Percentiles rank a stretch among this genome's conserved stretches.
phyloP scores from a whole-genome alignment of 2,329 filamentous ascomycete species.

The Penicillium sp. region DNA sequence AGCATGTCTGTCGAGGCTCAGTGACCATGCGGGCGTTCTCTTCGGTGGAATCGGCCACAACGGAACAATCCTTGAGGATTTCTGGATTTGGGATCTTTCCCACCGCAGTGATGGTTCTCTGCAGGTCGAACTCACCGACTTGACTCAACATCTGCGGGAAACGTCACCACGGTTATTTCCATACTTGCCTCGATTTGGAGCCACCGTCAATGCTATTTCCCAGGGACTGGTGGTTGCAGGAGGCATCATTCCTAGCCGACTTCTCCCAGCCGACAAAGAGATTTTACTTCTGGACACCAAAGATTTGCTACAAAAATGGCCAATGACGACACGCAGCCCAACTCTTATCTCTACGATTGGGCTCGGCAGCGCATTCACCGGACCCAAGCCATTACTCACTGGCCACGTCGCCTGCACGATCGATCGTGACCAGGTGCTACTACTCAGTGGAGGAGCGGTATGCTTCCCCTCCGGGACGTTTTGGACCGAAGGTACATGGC shows the following conservation, averaged over 20 bases:
- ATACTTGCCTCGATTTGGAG: conserved; percentile 46
- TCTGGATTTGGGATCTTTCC: conserved; percentile 60
- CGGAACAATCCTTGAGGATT: conserved; percentile 57
- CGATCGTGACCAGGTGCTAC: conserved; percentile 48
- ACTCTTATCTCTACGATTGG: conserved; percentile 26
- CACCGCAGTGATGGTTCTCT: conserved; percentile 31
- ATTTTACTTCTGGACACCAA: conserved; percentile 42
- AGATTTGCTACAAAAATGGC: conserved; percentile 16
- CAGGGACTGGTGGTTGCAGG: conserved; percentile 49
- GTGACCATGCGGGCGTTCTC: conserved; percentile 54
- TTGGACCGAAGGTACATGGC: conserved; percentile 63
- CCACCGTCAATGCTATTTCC: conserved; percentile 44
- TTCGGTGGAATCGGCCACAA: conserved; percentile 64
- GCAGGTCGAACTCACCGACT: conserved; percentile 23
- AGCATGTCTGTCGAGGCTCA: conserved; percentile 43
- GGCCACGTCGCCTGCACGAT: conserved; percentile 56
- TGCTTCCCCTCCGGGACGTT: conserved; percentile 88
- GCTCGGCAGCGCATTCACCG: conserved; percentile 24
- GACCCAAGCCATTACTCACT: conserved; percentile 61
- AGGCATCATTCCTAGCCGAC: conserved; percentile 42
- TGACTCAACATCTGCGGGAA: conserved; percentile 22
- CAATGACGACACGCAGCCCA: conserved; percentile 17
- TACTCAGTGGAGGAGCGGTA: conserved; percentile 75
- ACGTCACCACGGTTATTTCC: conserved; percentile 24
- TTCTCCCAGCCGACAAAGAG: conserved; percentile 47